phyloP scores from a whole-genome alignment of 2,329 filamentous ascomycete species.

The Cercospora sp. region DNA sequence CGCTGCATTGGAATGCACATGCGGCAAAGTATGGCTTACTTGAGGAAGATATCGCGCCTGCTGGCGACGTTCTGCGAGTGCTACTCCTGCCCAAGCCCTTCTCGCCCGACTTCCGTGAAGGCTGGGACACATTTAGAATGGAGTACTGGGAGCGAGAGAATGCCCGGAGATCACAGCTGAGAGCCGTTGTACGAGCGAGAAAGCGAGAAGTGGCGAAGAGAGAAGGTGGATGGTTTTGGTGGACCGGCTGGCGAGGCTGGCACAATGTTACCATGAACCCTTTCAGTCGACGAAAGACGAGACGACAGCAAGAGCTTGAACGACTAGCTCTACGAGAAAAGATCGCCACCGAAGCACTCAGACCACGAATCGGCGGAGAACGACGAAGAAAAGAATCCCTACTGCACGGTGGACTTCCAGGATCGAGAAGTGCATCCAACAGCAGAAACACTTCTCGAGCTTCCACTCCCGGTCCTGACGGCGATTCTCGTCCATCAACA shows the following conservation, averaged over 20 bases:
- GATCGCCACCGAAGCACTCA: slow-evolving; percentile 21
- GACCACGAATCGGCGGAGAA: not conserved
- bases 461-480: slow-evolving; percentile 30
- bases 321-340: slow-evolving; percentile 34
- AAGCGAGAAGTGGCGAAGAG: slow-evolving; percentile 69
- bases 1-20: slow-evolving; percentile 43
- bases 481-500: slow-evolving; percentile 13
- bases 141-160: slow-evolving; percentile 99
- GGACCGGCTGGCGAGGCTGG: slow-evolving; percentile 70
- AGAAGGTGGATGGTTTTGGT: slow-evolving; percentile 79
- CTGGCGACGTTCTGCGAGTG: slow-evolving; percentile 89
- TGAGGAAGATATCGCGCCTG: slow-evolving; percentile 86
- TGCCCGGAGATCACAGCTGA: slow-evolving; percentile 73
- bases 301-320: slow-evolving; percentile 35
- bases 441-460: slow-evolving; percentile 29
- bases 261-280: slow-evolving; percentile 36
- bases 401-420: slow-evolving; percentile 27
- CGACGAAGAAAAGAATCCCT: slow-evolving; percentile 20
- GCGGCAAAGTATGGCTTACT: slow-evolving; percentile 46
- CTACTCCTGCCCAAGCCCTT: slow-evolving; percentile 92
- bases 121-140: slow-evolving; percentile 91
- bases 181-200: slow-evolving; percentile 67
- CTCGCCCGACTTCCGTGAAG: slow-evolving; percentile 88
- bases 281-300: slow-evolving; percentile 30
- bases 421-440: slow-evolving; percentile 27